Evolutionary conservation across 192 early-diverging fungal species (phyloP).

Genomic region (Ramicandelaber brevisporus): DNA sequence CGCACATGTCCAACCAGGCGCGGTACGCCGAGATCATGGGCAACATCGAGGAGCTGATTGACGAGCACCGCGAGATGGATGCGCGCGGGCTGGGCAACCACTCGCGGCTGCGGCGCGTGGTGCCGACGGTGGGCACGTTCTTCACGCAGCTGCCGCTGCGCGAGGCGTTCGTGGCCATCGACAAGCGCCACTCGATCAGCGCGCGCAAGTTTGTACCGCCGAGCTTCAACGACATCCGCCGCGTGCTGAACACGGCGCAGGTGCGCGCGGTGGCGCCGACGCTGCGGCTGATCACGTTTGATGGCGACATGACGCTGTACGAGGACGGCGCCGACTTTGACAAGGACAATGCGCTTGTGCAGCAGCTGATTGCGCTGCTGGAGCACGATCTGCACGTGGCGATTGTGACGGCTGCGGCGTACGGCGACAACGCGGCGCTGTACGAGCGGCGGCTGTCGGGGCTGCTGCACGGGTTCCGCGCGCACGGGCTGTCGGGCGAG

Average conservation of each 20-base stretch:
- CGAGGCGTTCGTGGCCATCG: conserved; percentile 38
- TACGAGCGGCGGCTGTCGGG: conserved; percentile 63
- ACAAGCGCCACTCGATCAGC: conserved; percentile 39
- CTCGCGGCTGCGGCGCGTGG: conserved; percentile 48
- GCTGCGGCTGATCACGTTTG: conserved; percentile 66
- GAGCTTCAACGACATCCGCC: conserved; percentile 76
- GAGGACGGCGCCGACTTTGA: conserved; percentile 69
- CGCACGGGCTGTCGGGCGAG: conserved; percentile 14
- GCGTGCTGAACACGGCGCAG: conserved; percentile 79
- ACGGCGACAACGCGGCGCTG: conserved; percentile 31
- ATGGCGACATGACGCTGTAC: conserved; percentile 87
- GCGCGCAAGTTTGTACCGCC: conserved; percentile 64
- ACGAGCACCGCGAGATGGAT: conserved; percentile 21
- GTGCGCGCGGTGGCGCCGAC: conserved; percentile 42
- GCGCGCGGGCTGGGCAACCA: conserved; percentile 13
- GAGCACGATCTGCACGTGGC: conserved; percentile 37
- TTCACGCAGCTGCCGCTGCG: conserved; percentile 59
- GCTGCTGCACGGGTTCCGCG: conserved; percentile 33
- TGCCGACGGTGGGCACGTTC: conserved; percentile 60
- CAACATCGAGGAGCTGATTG: conserved; percentile 52
- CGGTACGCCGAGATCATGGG: conserved; percentile 58
- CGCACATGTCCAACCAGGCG: conserved; percentile 25
- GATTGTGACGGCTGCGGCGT: conserved; percentile 82
- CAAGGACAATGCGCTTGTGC: conserved; percentile 30
- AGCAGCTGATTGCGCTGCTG: conserved; percentile 40